Evolutionary conservation across 192 early-diverging fungal species (phyloP), one percentile per base, ranked within the genome.

Genomic region (Dissophora globulifera): DNA sequence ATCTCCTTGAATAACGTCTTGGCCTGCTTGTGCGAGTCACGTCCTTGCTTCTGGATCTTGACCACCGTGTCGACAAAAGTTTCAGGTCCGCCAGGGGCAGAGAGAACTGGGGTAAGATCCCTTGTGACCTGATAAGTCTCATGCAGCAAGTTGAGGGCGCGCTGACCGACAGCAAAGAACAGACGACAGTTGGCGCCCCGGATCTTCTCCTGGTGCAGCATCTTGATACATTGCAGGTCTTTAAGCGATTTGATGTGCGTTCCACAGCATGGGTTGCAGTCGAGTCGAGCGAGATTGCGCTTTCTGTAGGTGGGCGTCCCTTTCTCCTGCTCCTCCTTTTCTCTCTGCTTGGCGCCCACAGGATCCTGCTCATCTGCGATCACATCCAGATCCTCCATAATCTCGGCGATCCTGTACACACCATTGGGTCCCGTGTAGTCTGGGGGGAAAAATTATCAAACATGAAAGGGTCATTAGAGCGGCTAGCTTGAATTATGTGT

Each of bases 201-300:
- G 29, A 92, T 80, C 40, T 84, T 86, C 58, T 87, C 87, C 0
- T 86, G 86, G 43, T 86, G 85, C 5, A 88, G 76, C 15, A 93
- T 70, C 57, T 91, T 90, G 52, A 92, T 57, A 29, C 69, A 70
- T 56, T 92, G 90, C 27, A 93, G 79, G 41, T 91, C 82, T n/a
- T 84, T 81, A 16, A 87, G 81, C 11, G 59, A 78, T 3, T 61
- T 58, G 42, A 90, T 83, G 49, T 92, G 90, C 7, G 92, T 93
- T 22, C 92, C 92, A 52, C 92, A 93, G 74, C 92, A 93, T 16
- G 89, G 87, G 50, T 89, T 89, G 30, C 63, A 71, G 45, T 88
- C 86, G 13, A 91, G 22, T 10, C 68, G 79, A n/a, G 67, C 75
- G 45, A 88, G 85, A 13, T 54, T 62, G 29, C 85, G 76, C 40